Evolutionary conservation across 2,329 filamentous ascomycete genomes (phyloP).

Genomic region (Capronia epimyces): DNA sequence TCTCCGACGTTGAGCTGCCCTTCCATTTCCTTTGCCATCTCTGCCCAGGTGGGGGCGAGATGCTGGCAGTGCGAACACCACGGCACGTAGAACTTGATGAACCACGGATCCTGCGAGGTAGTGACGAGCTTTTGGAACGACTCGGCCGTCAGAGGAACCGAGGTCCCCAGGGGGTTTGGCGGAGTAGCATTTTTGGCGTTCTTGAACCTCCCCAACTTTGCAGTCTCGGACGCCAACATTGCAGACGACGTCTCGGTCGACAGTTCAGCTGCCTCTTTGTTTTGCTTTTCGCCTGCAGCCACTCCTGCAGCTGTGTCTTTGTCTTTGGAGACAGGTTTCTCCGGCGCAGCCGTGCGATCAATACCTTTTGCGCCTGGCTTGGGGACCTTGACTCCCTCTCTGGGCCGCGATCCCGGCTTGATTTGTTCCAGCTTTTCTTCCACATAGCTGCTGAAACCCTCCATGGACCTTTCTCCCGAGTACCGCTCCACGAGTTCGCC

Average conservation of each 20-base stretch:
- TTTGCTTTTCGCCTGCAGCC: conserved; percentile 40
- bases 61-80: conserved; percentile 97
- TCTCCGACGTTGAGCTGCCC: conserved; percentile 86
- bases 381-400: conserved; percentile 62
- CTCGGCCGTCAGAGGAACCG: conserved; percentile 71
- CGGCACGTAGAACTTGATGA: conserved; percentile 96
- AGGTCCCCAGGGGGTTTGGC: conserved; percentile 71
- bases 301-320: conserved; percentile 38
- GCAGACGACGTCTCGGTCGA: conserved; percentile 35
- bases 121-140: conserved; percentile 82
- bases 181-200: conserved; percentile 48
- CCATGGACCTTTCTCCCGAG: conserved; percentile 63
- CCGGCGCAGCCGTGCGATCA: conserved; percentile 39
- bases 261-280: conserved; percentile 35
- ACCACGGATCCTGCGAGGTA: conserved; percentile 86
- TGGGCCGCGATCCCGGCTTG: conserved; percentile 73
- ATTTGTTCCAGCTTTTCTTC: conserved; percentile 72
- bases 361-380: conserved; percentile 58
- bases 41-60: conserved; percentile 82
- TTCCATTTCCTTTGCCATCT: conserved; percentile 86
- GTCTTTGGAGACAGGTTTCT: conserved; percentile 39
- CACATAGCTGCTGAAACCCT: conserved; percentile 61
- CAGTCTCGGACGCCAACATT: conserved; percentile 26
- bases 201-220: conserved; percentile 45
- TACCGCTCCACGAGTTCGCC: conserved; percentile 62